Evolutionary conservation across 306 rosid genomes (phyloP), one percentile per base, ranked within the genome.

Genomic region (Cucumis melo): DNA sequence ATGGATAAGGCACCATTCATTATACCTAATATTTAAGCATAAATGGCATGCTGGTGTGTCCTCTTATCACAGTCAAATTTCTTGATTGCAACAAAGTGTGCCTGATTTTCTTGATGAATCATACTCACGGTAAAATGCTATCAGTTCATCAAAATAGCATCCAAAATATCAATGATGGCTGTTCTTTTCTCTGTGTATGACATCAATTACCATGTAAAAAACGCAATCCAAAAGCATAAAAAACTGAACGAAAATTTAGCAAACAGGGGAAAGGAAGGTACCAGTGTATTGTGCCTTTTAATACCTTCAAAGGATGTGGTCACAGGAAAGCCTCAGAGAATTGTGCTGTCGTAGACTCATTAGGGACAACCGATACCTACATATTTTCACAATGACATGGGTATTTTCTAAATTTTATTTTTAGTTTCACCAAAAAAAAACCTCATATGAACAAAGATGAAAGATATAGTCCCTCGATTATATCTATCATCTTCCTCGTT

Each of bases 261-360:
- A 21, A 67, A 21, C 74, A 48, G 23, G n/a, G 74, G 11, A 67
- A 67, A 67, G 74, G 11, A 67, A 67, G 55, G 74, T 67, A 67
- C 74, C 74, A 6, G 36, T 32, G 74, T 5, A 41, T 42, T 67
- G 74, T 54, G 55, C 34, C 50, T 41, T 39, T 29, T 21, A 12
- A 42, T 44, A 41, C n/a, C 16, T 39, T 67, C 74, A 42, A 23
- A 39, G 48, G 50, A 27, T 12, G 23, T 8, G 46, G 48, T 42
- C 67, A 23, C 38, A 27, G 64, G 27, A 24, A 44, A 23, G 64
- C 64, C 64, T 59, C 64, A 59, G 19, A 59, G 34, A 24, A 23
- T 8, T 4, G 65, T 60, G 65, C 39, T 2, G 65, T 24, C 36
- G 3, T 46, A 46, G 50, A 44, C 50, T 44, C 15, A 1, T 44